Evolutionary conservation across 2,329 filamentous ascomycete genomes (phyloP).

Genomic region (Saccharata proteae): DNA sequence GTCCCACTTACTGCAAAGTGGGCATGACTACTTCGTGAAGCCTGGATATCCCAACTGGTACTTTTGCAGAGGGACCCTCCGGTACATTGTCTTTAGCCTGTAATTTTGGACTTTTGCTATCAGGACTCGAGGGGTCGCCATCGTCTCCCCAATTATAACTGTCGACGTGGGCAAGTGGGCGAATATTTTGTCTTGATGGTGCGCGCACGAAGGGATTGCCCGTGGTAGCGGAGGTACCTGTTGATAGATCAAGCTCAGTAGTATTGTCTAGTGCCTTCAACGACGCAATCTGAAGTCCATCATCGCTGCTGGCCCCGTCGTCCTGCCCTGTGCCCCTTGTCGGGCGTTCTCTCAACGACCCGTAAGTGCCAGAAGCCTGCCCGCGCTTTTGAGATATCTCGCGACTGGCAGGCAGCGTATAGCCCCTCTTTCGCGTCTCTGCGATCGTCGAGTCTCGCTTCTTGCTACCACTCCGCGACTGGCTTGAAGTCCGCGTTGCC

Average conservation of each 20-base stretch:
- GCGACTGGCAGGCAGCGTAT: conserved; percentile 3
- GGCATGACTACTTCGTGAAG: conserved; percentile 82
- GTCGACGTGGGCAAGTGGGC: conserved; percentile 26
- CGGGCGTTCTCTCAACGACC: conserved; percentile 12
- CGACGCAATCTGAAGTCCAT: conserved; percentile 9
- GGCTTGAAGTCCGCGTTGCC: conserved; percentile 11
- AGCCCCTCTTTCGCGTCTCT: conserved; percentile 4
- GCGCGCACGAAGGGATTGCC: conserved; percentile 41
- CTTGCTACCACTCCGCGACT: conserved; percentile 22
- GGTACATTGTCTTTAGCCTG: conserved; percentile 21
- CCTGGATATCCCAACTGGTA: conserved; percentile 81
- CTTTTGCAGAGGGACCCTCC: conserved; percentile 37
- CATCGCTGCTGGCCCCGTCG: conserved; percentile 12
- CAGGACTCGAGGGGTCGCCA: conserved; percentile 21
- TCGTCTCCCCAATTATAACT: conserved; percentile 39
- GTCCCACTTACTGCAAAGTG: conserved; percentile 32
- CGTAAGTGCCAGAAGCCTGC: conserved; percentile 5
- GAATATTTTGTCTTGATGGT: conserved; percentile 30
- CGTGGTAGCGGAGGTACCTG: conserved; percentile 23
- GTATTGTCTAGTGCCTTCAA: background rate
- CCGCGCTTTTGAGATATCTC: conserved; percentile 2
- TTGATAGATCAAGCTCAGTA: background rate
- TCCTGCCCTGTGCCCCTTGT: conserved; percentile 10
- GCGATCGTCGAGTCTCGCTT: conserved; percentile 12
- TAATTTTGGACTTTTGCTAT: conserved; percentile 13